These are phyloP conservation scores for Begonia loranthoides DNA, from an alignment of 306 rosid genomes.

Conservation along the genomic window DNA sequence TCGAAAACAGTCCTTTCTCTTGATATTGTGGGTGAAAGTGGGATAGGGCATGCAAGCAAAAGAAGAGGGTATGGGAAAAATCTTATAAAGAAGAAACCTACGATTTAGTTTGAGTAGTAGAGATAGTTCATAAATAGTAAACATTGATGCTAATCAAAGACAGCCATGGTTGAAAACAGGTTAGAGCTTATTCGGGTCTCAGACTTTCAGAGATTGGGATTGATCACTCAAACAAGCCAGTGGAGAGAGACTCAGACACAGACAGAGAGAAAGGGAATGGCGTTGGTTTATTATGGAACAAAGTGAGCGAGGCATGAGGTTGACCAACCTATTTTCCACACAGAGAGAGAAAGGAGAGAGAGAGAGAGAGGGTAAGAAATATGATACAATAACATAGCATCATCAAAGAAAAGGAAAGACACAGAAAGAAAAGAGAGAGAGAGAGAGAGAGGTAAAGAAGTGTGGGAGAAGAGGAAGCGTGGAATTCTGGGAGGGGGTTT, in stretches of 20 bases:
- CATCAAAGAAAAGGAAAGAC: too few species aligned
- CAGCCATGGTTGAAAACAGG: conserved; percentile 11
- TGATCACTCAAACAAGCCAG: conserved; percentile 28
- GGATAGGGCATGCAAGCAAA: conserved; percentile 15
- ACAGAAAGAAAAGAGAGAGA: background rate
- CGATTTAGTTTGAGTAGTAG: conserved; percentile 8
- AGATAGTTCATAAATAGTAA: conserved; percentile 23
- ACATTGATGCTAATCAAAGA: conserved; percentile 12
- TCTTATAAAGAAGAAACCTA: too few species aligned
- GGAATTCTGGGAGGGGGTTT: conserved; percentile 92
- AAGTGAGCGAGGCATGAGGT: conserved; percentile 20
- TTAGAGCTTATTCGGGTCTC: conserved; percentile 15
- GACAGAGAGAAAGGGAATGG: conserved; percentile 5
- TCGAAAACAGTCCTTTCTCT: conserved; percentile 7
- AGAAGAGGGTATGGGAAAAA: conserved; percentile 2
- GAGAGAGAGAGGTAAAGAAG: conserved; percentile 14
- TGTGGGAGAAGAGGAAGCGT: conserved; percentile 30
- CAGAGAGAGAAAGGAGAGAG: background rate
- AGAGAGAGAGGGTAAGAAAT: conserved; percentile 4
- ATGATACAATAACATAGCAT: too few species aligned
- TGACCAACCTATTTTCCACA: background rate
- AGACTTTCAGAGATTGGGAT: conserved; percentile 54
- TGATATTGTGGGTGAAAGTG: conserved; percentile 12
- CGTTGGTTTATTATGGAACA: conserved; percentile 48
- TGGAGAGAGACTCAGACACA: conserved; percentile 9